Percentiles rank a stretch among this genome's conserved stretches.
These are phyloP conservation scores for Astragalus glycyphyllos DNA, from an alignment of 306 rosid genomes.

Conservation along the genomic window DNA sequence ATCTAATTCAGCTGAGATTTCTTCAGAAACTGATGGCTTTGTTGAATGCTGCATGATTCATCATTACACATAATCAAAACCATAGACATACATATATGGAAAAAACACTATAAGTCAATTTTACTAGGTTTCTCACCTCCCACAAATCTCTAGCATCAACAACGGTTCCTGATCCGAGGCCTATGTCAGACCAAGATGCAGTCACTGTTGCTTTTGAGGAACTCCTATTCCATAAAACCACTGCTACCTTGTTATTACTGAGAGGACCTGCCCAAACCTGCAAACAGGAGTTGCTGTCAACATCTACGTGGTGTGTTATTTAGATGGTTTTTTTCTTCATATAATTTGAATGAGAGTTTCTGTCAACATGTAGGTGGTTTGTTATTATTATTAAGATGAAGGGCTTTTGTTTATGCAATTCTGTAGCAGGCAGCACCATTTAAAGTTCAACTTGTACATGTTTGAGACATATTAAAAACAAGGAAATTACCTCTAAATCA, in stretches of 20 bases:
- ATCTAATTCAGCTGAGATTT: slow-evolving; percentile 50
- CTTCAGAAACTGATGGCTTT: slow-evolving; percentile 30
- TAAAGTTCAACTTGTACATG: too few relatives aligned
- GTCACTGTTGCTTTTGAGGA: slow-evolving; percentile 50
- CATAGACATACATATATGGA: background rate
- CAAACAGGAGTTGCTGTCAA: background rate
- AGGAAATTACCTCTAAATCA: slow-evolving; percentile 52
- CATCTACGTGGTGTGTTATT: too few relatives aligned
- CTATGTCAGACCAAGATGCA: slow-evolving; percentile 63
- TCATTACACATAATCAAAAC: background rate
- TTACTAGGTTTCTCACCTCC: slow-evolving; percentile 45
- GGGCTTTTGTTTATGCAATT: too few relatives aligned
- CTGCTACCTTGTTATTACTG: slow-evolving; percentile 47
- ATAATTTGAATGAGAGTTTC: too few relatives aligned
- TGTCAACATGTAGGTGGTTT: too few relatives aligned
- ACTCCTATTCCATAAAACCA: slow-evolving; percentile 68
- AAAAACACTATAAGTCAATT: background rate
- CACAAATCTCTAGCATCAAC: slow-evolving; percentile 62
- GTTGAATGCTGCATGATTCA: slow-evolving; percentile 60
- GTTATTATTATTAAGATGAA: too few relatives aligned
- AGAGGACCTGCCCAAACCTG: slow-evolving; percentile 77
- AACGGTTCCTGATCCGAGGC: slow-evolving; percentile 42
- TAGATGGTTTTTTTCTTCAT: too few relatives aligned
- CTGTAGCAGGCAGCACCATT: too few relatives aligned
- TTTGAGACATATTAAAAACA: background rate